A percentile compares a stretch with the other conserved stretches of the same genome.
Evolutionary conservation across 768 basidiomycete genomes (phyloP).

Genomic region (Russula sp.): DNA sequence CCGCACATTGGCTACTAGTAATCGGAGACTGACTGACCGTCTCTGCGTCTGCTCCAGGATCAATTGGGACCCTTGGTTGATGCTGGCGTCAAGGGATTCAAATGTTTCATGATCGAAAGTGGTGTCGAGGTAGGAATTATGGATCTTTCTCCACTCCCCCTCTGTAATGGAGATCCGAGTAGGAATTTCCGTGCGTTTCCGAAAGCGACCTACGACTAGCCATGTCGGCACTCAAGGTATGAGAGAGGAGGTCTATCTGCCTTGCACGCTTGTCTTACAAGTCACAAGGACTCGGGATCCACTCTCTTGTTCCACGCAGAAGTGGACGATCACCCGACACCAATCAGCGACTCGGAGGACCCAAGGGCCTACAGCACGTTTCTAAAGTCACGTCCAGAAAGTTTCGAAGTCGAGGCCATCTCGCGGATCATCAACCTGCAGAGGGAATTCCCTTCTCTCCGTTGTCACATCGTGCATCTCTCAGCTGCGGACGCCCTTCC

Average conservation of each 20-base stretch:
- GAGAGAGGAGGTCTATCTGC: not conserved
- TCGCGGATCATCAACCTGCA: conserved; percentile 64
- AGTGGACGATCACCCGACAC: conserved; percentile 42
- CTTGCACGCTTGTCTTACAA: not conserved
- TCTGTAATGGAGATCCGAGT: not conserved
- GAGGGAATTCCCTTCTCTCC: conserved; percentile 52
- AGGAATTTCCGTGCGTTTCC: conserved; percentile 91
- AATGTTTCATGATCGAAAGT: conserved; percentile 93
- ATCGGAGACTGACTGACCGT: not conserved
- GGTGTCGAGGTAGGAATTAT: conserved; percentile 68
- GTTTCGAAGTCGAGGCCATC: conserved; percentile 78
- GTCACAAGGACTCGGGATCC: conserved; percentile 59
- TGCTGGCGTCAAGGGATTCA: conserved; percentile 90
- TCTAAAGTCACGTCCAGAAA: conserved; percentile 74
- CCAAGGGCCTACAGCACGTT: conserved; percentile 69
- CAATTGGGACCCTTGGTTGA: conserved; percentile 70
- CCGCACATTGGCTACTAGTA: no score
- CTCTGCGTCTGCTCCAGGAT: conserved; percentile 33
- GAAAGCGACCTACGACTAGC: conserved; percentile 60
- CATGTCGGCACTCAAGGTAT: conserved; percentile 70
- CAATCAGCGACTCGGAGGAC: conserved; percentile 29
- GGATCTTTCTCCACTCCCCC: not conserved
- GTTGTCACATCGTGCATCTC: conserved; percentile 93
- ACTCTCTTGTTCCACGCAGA: conserved; percentile 93
- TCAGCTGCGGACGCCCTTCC: conserved; percentile 81